Evolutionary conservation across 768 basidiomycete genomes (phyloP), one percentile per base, ranked within the genome.

Genomic region (Amanita pallidorosea): DNA sequence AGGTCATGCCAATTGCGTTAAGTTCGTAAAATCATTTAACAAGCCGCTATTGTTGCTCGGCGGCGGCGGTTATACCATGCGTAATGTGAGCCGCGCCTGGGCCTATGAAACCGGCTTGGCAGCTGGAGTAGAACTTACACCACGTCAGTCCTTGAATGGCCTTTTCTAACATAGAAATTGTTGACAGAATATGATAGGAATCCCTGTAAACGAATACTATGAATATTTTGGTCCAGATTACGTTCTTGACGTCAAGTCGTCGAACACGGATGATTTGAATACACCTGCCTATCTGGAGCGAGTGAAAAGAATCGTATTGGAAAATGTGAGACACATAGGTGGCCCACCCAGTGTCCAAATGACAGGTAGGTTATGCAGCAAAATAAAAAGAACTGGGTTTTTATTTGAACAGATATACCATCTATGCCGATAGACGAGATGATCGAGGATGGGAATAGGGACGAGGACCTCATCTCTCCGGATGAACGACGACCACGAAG

Each of bases 211-310:
- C 61, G 96, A 99, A 68, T 99, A 98, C 68, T 98, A 94, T 61
- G 95, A 98, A 62, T 98, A 98, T 66, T 98, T 97, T 65, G 96
- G 96, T 0, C 96, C 96, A 2, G 91, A 95, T 60, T 97, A 98
- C 61, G 81, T 93, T 63, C 77, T 99, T 29, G 91, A 99, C 62
- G 96, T 99, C 25, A 89, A 85, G 59, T 71, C 91, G 11, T 93
- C 90, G 11, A 99, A 98, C 63, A 87, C 91, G 54, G 93, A 96
- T 57, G 95, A 99, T 61, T 70, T 95, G 70, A 99, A 99, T 62
- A 88, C 89, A 3, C 80, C 79, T 4, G 88, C 88, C 53, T 99
- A 98, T 65, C 74, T 99, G 53, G 87, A 95, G 40, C 89, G 96
- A 42, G 84, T 98, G 53, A 93, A 88, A 64, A 79, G 81, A 48